Percentiles rank a stretch among this genome's conserved stretches.
Conservation (phyloP, 495 filamentous ascomycete genomes). For the Aspergillus avenaceus region DNA sequence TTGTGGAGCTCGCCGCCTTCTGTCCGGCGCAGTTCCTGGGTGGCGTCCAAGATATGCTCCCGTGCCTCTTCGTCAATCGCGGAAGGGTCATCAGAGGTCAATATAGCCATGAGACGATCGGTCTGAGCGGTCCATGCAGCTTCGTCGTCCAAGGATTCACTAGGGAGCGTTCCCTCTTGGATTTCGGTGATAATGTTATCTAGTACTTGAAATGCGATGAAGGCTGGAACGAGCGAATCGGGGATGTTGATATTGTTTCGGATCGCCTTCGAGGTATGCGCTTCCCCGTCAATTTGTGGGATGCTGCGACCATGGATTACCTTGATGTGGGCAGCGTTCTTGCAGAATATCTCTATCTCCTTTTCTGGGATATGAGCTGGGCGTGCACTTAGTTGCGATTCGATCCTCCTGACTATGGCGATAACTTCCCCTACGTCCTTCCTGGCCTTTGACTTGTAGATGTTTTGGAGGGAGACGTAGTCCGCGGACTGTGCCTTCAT, state of each 20-base stretch:
- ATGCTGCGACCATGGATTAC: constrained; percentile 65
- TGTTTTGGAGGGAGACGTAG: constrained; percentile 87
- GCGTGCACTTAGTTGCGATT: constrained; percentile 44
- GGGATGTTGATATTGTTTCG: constrained; percentile 30
- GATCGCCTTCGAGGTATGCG: constrained; percentile 27
- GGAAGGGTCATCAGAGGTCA: constrained; percentile 47
- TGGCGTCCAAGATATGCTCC: constrained; percentile 47
- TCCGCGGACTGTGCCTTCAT: constrained; percentile 96
- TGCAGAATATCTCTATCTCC: constrained; percentile 92
- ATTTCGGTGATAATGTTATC: constrained; percentile 47
- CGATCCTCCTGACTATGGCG: constrained; percentile 58
- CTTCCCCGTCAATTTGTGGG: constrained; percentile 36
- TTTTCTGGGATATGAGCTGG: constrained; percentile 55
- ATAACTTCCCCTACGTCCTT: constrained; percentile 76
- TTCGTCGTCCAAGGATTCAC: constrained; percentile 29
- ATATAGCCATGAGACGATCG: constrained; percentile 34
- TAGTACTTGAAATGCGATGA: constrained; percentile 69
- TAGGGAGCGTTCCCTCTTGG: constrained; percentile 21
- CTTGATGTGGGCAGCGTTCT: constrained; percentile 90
- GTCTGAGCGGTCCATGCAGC: constrained; percentile 37
- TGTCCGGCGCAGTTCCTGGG: constrained; percentile 67
- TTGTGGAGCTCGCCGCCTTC: constrained; percentile 91
- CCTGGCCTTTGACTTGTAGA: constrained; percentile 88
- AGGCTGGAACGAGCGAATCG: constrained; percentile 69
- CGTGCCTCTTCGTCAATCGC: constrained; percentile 31